Evolutionary conservation across 2,329 filamentous ascomycete species (phyloP), one percentile per base, ranked within the genome.

Genomic region (Hymenoscyphus infarciens): DNA sequence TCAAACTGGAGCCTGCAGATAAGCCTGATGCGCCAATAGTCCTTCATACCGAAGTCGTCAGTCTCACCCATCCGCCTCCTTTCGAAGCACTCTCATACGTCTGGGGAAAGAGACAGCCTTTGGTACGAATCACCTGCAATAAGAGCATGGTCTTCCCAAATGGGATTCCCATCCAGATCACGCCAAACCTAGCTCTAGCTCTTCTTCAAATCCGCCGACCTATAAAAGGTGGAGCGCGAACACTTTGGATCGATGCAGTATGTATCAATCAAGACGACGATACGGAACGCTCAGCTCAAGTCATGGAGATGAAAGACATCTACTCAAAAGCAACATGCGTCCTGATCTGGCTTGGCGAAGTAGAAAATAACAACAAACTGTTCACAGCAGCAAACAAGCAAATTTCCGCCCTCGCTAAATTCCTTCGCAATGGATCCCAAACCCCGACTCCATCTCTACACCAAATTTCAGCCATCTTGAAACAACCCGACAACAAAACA

Each of bases 221-320:
- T 4, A n/a, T 45, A 22, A 42, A n/a, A 22, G 15, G 15, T 8
- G 25, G 15, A 56, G 25, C 57, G 10, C 25, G 33, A 15, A 27
- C 1, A 54, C 19, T 57, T 5, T 64, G 59, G 62, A 39, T 64
- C 11, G 59, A 64, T 53, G 62, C 62, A 22, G 61, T 61, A 16
- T 63, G 61, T 19, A 61, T 63, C 19, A 58, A 61, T 49, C 62
- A 64, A 56, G 33, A 33, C 15, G 56, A 54, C 33, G 5, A 59
- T 1, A 25, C 29, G 5, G 58, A 65, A 27, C 49, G 58, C 3
- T 25, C 42, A 16, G 10, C 56, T 11, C 53, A 54, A 53, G 22
- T 45, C n/a, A 45, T 29, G 19, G 39, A 52, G 15, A 62, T 62
- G 61, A 35, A 54, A 15, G 27, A 54, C 10, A 60, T 60, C 7